phyloP scores from a whole-genome alignment of 2,329 filamentous ascomycete genomes.

The Dactylellina haptotyla region DNA sequence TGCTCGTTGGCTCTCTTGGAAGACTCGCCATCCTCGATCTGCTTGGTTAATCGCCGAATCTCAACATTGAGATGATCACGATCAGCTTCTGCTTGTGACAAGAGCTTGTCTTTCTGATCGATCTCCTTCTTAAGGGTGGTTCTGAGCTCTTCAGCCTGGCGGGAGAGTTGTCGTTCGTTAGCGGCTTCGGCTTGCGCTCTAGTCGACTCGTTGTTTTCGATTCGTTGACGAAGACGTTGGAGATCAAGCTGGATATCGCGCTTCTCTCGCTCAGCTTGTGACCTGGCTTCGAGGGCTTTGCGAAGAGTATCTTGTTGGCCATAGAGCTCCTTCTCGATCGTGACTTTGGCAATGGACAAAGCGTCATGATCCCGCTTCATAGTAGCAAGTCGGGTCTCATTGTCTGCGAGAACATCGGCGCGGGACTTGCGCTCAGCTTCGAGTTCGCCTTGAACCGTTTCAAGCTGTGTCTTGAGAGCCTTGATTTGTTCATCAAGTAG shows the following conservation, averaged over 20 bases:
- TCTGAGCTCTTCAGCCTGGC: conserved; percentile 82
- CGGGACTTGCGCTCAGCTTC: conserved; percentile 91
- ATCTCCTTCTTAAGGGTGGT: conserved; percentile 80
- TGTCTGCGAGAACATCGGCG: conserved; percentile 89
- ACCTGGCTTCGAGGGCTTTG: conserved; percentile 81
- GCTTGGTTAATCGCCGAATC: conserved; percentile 84
- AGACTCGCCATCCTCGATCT: conserved; percentile 83
- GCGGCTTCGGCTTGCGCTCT: conserved; percentile 82
- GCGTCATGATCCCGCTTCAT: conserved; percentile 85
- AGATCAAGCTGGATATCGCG: conserved; percentile 90
- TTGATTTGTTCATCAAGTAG: conserved; percentile 87
- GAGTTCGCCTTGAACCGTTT: conserved; percentile 84
- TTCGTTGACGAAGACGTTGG: conserved; percentile 81
- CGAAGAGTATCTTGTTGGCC: conserved; percentile 91
- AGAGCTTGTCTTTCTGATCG: conserved; percentile 77
- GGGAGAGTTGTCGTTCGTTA: conserved; percentile 81
- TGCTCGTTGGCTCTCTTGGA: conserved; percentile 78
- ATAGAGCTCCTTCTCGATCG: conserved; percentile 97
- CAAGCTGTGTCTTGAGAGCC: conserved; percentile 85
- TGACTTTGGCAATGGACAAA: conserved; percentile 93
- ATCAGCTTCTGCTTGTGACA: conserved; percentile 82
- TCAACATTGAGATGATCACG: conserved; percentile 78
- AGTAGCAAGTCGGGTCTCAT: conserved; percentile 84
- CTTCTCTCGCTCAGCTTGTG: conserved; percentile 82
- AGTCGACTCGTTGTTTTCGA: conserved; percentile 84